Conservation (phyloP, 257 asterid genomes). For the Solanum rostratum region DNA sequence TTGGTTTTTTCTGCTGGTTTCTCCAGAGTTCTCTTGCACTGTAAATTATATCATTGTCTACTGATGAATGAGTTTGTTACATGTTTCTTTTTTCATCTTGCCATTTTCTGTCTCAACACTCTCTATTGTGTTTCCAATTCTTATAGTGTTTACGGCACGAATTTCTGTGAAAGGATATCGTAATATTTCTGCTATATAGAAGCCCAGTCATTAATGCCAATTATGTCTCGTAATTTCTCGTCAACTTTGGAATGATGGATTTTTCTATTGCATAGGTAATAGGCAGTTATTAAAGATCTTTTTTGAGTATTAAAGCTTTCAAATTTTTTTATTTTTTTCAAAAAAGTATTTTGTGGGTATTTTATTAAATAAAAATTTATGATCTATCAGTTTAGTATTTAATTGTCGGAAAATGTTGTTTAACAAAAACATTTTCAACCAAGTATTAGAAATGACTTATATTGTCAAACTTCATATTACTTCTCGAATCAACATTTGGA, state of each 20-base stretch:
- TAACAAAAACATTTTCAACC: too few species aligned
- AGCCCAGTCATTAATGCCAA: neutral
- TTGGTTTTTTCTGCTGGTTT: neutral
- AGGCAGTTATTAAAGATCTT: neutral
- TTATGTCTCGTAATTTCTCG: neutral
- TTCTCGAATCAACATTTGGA: too few species aligned
- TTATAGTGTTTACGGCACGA: neutral
- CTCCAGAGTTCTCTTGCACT: neutral
- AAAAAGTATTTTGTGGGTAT: neutral
- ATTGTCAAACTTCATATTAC: too few species aligned
- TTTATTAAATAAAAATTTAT: neutral
- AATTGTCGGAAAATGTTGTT: too few species aligned
- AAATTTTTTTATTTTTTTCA: neutral
- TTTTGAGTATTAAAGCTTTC: neutral
- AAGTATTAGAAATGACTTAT: too few species aligned
- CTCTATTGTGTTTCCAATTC: neutral
- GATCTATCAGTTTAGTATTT: neutral
- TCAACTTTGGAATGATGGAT: neutral
- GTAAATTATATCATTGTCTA: constrained; percentile 7
- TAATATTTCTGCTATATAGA: neutral
- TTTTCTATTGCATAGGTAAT: neutral
- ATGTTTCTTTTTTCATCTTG: neutral
- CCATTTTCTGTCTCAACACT: neutral
- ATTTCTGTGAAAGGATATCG: neutral
- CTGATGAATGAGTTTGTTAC: constrained; percentile 8